A percentile compares a stretch with the other conserved stretches of the same genome.
phyloP scores from a whole-genome alignment of 1,284 basidiomycete species.

The Stereum hirsutum region DNA sequence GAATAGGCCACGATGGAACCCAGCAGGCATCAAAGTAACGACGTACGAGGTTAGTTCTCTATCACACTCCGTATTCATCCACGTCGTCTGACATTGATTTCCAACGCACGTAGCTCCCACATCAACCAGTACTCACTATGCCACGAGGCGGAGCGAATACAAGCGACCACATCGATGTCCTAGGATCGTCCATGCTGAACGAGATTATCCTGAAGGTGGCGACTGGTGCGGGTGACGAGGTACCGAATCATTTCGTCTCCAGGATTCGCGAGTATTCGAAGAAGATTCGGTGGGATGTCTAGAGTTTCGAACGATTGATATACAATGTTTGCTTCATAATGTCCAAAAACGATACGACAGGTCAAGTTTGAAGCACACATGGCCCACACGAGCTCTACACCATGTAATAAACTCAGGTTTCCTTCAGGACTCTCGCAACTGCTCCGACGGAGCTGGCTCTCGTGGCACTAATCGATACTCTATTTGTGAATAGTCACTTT shows the following conservation, averaged over 20 bases:
- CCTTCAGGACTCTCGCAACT: too few relatives aligned
- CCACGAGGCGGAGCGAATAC: constrained; percentile 89
- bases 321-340: too few relatives aligned
- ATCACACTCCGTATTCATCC: neutral
- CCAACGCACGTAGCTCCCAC: constrained; percentile 58
- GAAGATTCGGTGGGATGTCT: constrained; percentile 69
- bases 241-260: constrained; percentile 71
- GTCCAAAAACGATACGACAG: too few relatives aligned
- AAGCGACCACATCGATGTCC: constrained; percentile 88
- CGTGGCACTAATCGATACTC: too few relatives aligned
- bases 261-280: constrained; percentile 72
- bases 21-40: constrained; percentile 77
- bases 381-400: too few relatives aligned
- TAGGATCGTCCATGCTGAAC: constrained; percentile 84
- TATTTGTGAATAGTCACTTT: too few relatives aligned
- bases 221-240: constrained; percentile 65
- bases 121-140: constrained; percentile 68
- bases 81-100: constrained; percentile 1
- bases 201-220: constrained; percentile 88
- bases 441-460: too few relatives aligned
- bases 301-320: too few relatives aligned
- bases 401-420: too few relatives aligned
- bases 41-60: constrained; percentile 68
- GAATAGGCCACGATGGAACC: constrained; percentile 90
- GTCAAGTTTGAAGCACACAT: too few relatives aligned